These are phyloP conservation scores for Chaetoceros tenuissimus DNA, from an alignment of 108 stramenopile genomes.

Conservation along the genomic window DNA sequence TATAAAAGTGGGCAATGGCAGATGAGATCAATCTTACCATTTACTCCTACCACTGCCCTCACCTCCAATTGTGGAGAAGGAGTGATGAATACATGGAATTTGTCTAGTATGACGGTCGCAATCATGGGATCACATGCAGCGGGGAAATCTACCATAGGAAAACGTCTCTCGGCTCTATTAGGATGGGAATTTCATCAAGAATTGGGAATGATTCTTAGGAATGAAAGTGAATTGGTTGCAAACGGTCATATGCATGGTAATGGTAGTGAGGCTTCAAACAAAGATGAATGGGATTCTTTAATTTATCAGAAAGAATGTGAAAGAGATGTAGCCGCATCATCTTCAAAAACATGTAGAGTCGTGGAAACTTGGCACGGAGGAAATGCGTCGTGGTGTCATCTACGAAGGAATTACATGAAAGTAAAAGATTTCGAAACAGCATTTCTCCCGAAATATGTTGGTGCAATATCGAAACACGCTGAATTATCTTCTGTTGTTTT, in stretches of 20 bases:
- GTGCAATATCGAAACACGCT: no score
- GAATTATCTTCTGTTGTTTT: slow-evolving; percentile 3
- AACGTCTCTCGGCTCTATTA: slow-evolving; percentile 10
- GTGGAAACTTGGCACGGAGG: slow-evolving; percentile 32
- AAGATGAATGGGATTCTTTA: slow-evolving; percentile 16
- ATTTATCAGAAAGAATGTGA: slow-evolving; percentile 6
- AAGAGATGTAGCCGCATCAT: slow-evolving; percentile 1
- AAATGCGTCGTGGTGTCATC: slow-evolving; percentile 14
- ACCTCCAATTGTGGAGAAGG: not conserved
- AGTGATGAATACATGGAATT: not conserved
- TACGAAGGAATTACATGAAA: slow-evolving; percentile 7
- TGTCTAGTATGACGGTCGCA: slow-evolving; percentile 10
- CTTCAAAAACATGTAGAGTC: slow-evolving; percentile 2
- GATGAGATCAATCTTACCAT: slow-evolving; percentile 1
- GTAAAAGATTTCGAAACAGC: no score
- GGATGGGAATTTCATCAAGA: slow-evolving; percentile 15
- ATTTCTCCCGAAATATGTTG: no score
- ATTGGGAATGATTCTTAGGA: slow-evolving; percentile 15
- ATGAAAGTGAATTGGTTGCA: slow-evolving; percentile 5
- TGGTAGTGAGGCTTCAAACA: slow-evolving; percentile 7
- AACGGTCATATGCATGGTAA: slow-evolving; percentile 19
- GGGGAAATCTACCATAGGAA: slow-evolving; percentile 21
- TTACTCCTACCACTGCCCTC: not conserved
- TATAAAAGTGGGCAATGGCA: not conserved
- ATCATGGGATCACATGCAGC: slow-evolving; percentile 17